phyloP scores from a whole-genome alignment of 768 basidiomycete species.

The Calocera cornea region DNA sequence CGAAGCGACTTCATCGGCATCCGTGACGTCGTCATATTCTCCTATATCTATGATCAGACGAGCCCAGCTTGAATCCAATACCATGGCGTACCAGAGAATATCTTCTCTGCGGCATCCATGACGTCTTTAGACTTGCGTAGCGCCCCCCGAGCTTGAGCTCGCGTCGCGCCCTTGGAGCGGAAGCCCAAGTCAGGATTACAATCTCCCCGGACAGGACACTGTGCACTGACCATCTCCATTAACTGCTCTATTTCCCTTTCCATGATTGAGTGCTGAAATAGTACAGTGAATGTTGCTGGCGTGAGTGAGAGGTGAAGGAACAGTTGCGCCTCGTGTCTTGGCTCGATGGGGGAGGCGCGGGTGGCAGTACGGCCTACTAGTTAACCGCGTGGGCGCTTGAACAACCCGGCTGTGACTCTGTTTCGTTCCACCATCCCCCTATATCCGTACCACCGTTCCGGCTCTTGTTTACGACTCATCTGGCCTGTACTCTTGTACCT shows the following conservation, averaged over 20 bases:
- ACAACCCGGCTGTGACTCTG: neutral
- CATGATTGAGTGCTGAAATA: conserved; percentile 16
- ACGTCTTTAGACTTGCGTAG: conserved; percentile 73
- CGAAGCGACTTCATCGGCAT: conserved; percentile 27
- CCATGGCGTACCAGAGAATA: conserved; percentile 37
- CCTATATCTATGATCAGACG: conserved; percentile 27
- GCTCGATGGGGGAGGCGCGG: neutral
- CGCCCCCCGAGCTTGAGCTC: conserved; percentile 70
- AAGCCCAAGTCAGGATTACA: neutral
- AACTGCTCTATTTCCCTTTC: conserved; percentile 26
- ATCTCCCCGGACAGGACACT: neutral
- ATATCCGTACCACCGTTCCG: neutral
- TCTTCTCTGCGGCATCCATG: conserved; percentile 77
- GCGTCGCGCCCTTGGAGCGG: conserved; percentile 58
- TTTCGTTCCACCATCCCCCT: neutral
- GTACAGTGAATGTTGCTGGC: neutral
- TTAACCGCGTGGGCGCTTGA: neutral
- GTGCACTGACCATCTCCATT: conserved; percentile 14
- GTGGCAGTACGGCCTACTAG: neutral
- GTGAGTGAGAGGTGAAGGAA: neutral
- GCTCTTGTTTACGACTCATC: no score
- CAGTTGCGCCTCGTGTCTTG: conserved; percentile 1
- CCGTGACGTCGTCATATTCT: conserved; percentile 59
- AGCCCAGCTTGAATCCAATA: no score
- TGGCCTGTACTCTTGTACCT: no score